Evolutionary conservation across 1,139 yeast genomes (phyloP), one percentile per base, ranked within the genome.

Genomic region (Geotrichum europaeum): DNA sequence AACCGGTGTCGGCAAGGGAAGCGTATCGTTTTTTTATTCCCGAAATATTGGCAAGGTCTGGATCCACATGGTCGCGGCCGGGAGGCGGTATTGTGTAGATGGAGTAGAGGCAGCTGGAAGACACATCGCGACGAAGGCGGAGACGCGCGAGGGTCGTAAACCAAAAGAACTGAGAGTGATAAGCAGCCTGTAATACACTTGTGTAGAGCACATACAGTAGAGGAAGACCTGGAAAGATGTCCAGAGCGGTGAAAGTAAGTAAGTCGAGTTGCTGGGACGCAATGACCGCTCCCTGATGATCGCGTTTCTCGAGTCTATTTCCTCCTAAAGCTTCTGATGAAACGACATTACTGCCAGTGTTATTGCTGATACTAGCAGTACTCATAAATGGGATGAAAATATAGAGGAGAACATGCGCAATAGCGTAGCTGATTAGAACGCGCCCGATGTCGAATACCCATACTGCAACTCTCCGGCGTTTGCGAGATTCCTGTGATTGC

Each of bases 221-320:
- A 10, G 60, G 28, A 30, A 62, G 15, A n/a, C 66, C 66, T 4
- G 66, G 66, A 36, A 61, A 58, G 12, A 64, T 49, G 51, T 65
- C 67, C 43, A 64, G 49, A 15, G 56, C 24, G 53, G 60, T 55
- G 32, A 63, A 12, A 10, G 57, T 53, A n/a, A 61, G 49, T 12
- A 32, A 13, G 32, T n/a, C 30, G 24, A 24, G 47, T 24, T 32
- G 18, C 47, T 22, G 24, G 13, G 54, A 34, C 13, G 43, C 47
- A 13, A 51, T 20, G 28, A 49, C 47, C 18, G 24, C 25, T 1
- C 22, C 45, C 28, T 20, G 13, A 20, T 18, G 24, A 13, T 7
- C 15, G 25, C n/a, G 54, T 12, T 20, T 51, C 54, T 18, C 24
- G 18, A 28, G 3, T 15, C 9, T 18, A 28, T 43, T 15, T 18